Conservation (phyloP, 306 rosid genomes). For the Malus orientalis region DNA sequence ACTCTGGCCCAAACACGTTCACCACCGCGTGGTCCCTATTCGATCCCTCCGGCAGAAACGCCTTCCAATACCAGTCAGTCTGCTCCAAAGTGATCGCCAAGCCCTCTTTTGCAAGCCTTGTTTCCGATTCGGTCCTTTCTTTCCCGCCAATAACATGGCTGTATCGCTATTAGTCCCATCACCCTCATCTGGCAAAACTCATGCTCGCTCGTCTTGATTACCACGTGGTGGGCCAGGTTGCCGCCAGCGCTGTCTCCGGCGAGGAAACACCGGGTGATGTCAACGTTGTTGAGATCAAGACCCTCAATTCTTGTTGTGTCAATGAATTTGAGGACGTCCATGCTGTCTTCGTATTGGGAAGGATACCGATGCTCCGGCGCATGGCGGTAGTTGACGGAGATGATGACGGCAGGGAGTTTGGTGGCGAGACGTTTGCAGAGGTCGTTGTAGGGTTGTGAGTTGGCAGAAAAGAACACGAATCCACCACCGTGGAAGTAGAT, state of each 20-base stretch:
- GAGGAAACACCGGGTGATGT: slow-evolving; percentile 4
- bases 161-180: slow-evolving; percentile 5
- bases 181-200: neutral
- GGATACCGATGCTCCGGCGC: slow-evolving; percentile 17
- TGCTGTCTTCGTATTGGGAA: slow-evolving; percentile 16
- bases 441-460: neutral
- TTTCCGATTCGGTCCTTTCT: slow-evolving; percentile 14
- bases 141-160: slow-evolving; percentile 27
- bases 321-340: slow-evolving; percentile 14
- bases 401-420: neutral
- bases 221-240: slow-evolving; percentile 3
- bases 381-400: slow-evolving; percentile 20
- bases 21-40: slow-evolving; percentile 15
- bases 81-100: neutral
- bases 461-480: neutral
- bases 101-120: neutral
- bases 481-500: slow-evolving; percentile 18
- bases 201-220: neutral
- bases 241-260: slow-evolving; percentile 21
- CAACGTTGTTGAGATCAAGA: neutral
- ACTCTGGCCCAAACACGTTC: slow-evolving; percentile 17
- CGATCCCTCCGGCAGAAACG: slow-evolving; percentile 14
- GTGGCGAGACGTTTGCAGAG: neutral
- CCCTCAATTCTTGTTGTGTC: neutral
- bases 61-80: slow-evolving; percentile 21